Percentiles rank a stretch among this genome's conserved stretches.
Evolutionary conservation across 495 filamentous ascomycete genomes (phyloP).

Genomic region (Podospora comata): DNA sequence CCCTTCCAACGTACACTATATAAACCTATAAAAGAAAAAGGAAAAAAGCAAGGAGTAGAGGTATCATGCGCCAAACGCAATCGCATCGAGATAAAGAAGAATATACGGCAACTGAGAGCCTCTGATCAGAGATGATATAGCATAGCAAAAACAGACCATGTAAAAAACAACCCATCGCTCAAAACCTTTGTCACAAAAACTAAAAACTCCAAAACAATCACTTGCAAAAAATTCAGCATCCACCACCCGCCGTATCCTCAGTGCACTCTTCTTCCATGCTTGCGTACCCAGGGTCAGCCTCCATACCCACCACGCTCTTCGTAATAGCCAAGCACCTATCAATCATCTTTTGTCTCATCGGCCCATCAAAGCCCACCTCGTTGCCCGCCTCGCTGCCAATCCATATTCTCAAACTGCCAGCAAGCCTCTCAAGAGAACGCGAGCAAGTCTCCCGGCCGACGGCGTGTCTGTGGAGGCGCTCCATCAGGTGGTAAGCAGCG

Average conservation of each 20-base stretch:
- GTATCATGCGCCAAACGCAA: slow-evolving; percentile 2
- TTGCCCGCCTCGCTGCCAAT: slow-evolving; percentile 45
- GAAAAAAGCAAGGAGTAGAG: not conserved
- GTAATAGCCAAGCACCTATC: slow-evolving; percentile 48
- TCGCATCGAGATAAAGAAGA: not conserved
- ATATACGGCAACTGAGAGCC: slow-evolving; percentile 2
- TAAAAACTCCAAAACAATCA: not conserved
- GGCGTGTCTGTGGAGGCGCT: slow-evolving; percentile 53
- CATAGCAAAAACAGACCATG: not conserved
- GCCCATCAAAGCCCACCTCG: slow-evolving; percentile 43
- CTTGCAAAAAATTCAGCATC: slow-evolving; percentile 21
- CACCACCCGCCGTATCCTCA: slow-evolving; percentile 22
- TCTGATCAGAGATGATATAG: not conserved
- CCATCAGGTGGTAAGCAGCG: slow-evolving; percentile 69
- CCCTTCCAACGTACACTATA: not conserved
- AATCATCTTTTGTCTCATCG: slow-evolving; percentile 47
- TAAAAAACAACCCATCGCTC: not conserved
- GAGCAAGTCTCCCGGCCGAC: slow-evolving; percentile 46
- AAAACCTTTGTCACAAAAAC: not conserved
- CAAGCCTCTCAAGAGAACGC: slow-evolving; percentile 50
- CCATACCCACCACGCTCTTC: slow-evolving; percentile 51
- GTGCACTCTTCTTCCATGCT: slow-evolving; percentile 44
- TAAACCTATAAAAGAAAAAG: not conserved
- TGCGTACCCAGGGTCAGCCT: slow-evolving; percentile 52
- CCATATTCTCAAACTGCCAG: slow-evolving; percentile 55